Conservation (phyloP, 495 filamentous ascomycete species). For the Echria macrotheca region DNA sequence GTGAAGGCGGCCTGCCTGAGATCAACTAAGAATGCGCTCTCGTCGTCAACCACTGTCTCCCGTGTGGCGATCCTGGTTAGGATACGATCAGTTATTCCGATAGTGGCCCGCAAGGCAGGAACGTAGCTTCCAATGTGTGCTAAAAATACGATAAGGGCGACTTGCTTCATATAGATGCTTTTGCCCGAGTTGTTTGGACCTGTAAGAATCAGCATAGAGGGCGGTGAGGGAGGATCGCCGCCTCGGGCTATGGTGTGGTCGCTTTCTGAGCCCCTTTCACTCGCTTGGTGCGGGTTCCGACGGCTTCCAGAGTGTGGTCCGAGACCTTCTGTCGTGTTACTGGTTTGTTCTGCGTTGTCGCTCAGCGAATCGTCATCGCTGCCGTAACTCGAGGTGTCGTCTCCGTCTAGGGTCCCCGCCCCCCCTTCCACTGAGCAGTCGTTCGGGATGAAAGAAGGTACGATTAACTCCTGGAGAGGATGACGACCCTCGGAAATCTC, state of each 20-base stretch:
- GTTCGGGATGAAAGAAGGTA: slow-evolving; percentile 82
- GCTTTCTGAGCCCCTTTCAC: neutral
- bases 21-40: slow-evolving; percentile 93
- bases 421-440: slow-evolving; percentile 69
- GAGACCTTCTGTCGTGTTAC: too few relatives aligned
- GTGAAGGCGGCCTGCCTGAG: slow-evolving; percentile 81
- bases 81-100: slow-evolving; percentile 91
- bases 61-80: slow-evolving; percentile 81
- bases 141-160: slow-evolving; percentile 89
- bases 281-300: too few relatives aligned
- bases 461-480: slow-evolving; percentile 81
- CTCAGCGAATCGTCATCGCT: neutral
- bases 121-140: slow-evolving; percentile 93
- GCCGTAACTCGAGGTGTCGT: too few relatives aligned
- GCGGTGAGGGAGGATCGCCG: slow-evolving; percentile 25
- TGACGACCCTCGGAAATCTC: slow-evolving; percentile 80
- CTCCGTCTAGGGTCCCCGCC: slow-evolving; percentile 21
- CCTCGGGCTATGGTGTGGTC: neutral
- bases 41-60: slow-evolving; percentile 76
- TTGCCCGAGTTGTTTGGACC: slow-evolving; percentile 97
- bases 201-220: slow-evolving; percentile 79
- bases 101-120: slow-evolving; percentile 68
- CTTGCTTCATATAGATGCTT: slow-evolving; percentile 92
- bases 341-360: neutral
- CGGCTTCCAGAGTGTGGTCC: too few relatives aligned